These are phyloP conservation scores for Pulveroboletus sp. DNA, from an alignment of 768 basidiomycete species.

Conservation along the genomic window DNA sequence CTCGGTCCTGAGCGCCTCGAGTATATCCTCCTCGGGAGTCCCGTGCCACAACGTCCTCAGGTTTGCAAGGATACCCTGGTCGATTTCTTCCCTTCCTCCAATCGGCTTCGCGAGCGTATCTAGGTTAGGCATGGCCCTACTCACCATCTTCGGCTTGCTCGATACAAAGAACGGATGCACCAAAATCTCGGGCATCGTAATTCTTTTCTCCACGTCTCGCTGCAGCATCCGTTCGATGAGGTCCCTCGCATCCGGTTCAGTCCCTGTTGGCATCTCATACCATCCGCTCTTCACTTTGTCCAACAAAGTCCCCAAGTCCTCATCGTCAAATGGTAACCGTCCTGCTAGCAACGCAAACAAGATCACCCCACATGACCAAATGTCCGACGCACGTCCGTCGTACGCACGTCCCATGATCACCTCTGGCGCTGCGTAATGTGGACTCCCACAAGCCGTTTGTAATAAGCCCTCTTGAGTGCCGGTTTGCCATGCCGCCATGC, in stretches of 20 bases:
- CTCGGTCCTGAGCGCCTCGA: slow-evolving; percentile 56
- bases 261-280: slow-evolving; percentile 68
- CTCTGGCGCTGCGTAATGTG: slow-evolving; percentile 94
- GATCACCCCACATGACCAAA: slow-evolving; percentile 96
- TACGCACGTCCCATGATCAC: slow-evolving; percentile 80
- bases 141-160: slow-evolving; percentile 41
- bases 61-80: slow-evolving; percentile 86
- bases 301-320: slow-evolving; percentile 71
- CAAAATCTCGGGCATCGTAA: slow-evolving; percentile 78
- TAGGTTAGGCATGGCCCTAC: slow-evolving; percentile 51
- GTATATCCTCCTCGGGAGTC: slow-evolving; percentile 67
- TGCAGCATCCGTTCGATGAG: slow-evolving; percentile 78
- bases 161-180: slow-evolving; percentile 74
- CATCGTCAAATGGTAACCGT: slow-evolving; percentile 89
- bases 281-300: slow-evolving; percentile 72
- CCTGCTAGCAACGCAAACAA: slow-evolving; percentile 86
- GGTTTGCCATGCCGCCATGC: slow-evolving; percentile 92
- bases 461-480: slow-evolving; percentile 54
- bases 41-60: slow-evolving; percentile 90
- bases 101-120: slow-evolving; percentile 69
- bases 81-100: slow-evolving; percentile 58
- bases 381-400: slow-evolving; percentile 83
- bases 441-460: slow-evolving; percentile 86
- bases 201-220: slow-evolving; percentile 66
- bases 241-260: slow-evolving; percentile 68